phyloP scores from a whole-genome alignment of 495 filamentous ascomycete genomes.

The Penicillium antarcticum region DNA sequence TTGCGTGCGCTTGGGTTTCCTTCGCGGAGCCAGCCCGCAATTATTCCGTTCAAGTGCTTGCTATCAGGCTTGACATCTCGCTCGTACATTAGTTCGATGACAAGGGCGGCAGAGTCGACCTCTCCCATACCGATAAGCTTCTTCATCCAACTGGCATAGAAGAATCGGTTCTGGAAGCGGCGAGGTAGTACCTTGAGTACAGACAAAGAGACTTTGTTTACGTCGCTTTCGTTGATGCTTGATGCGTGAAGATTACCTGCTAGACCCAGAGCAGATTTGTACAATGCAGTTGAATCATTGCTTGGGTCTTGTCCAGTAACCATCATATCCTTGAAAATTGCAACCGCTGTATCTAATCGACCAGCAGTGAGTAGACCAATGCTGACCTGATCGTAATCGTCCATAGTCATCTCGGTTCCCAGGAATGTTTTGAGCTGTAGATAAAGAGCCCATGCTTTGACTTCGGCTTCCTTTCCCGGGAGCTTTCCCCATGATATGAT shows the following conservation, averaged over 20 bases:
- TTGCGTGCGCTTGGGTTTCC: constrained; percentile 48
- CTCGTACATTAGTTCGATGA: constrained; percentile 65
- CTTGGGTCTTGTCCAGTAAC: constrained; percentile 52
- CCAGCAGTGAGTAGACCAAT: constrained; percentile 59
- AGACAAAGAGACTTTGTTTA: constrained; percentile 51
- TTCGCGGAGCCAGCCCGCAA: constrained; percentile 69
- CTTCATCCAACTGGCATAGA: constrained; percentile 79
- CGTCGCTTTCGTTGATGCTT: constrained; percentile 40
- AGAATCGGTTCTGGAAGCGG: constrained; percentile 69
- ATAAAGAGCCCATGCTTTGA: constrained; percentile 67
- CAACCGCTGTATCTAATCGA: constrained; percentile 59
- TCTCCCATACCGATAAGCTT: constrained; percentile 71
- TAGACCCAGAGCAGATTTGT: constrained; percentile 41
- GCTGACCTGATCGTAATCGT: constrained; percentile 70
- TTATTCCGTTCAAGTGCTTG: constrained; percentile 71
- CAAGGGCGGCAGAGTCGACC: constrained; percentile 63
- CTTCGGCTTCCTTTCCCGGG: constrained; percentile 34
- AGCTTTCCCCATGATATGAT: constrained; percentile 44
- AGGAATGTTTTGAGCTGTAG: constrained; percentile 56
- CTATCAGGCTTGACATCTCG: constrained; percentile 61
- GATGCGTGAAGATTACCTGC: constrained; percentile 46
- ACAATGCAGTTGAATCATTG: constrained; percentile 48
- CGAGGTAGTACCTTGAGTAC: constrained; percentile 55
- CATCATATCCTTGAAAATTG: constrained; percentile 85
- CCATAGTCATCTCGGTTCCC: constrained; percentile 61